Evolutionary conservation across 2,329 filamentous ascomycete species (phyloP).

Genomic region (Rugonectria rugulosa): DNA sequence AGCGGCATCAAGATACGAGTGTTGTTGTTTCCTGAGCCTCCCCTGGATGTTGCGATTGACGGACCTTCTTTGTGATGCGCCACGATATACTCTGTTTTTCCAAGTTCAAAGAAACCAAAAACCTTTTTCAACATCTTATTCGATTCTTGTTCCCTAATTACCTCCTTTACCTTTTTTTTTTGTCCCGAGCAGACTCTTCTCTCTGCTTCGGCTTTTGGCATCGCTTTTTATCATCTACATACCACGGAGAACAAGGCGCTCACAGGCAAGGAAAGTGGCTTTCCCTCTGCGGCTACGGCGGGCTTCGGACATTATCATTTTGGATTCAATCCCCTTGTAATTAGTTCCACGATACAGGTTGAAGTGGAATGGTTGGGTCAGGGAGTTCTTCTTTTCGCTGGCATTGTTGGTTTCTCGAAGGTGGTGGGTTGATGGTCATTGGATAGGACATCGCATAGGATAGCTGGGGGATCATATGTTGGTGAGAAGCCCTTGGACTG

Average conservation of each 20-base stretch:
- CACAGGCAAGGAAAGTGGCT: neutral
- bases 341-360: too few species aligned
- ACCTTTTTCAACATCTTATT: neutral
- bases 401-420: too few species aligned
- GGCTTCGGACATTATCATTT: neutral
- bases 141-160: neutral
- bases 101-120: too few species aligned
- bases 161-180: neutral
- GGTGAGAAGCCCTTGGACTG: too few species aligned
- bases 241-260: slow-evolving; percentile 6
- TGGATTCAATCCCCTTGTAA: neutral
- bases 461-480: too few species aligned
- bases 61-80: slow-evolving; percentile 6
- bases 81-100: slow-evolving; percentile 10
- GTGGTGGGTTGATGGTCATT: too few species aligned
- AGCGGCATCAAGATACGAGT: too few species aligned
- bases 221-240: slow-evolving; percentile 6
- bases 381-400: too few species aligned
- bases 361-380: too few species aligned
- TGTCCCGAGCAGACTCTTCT: neutral
- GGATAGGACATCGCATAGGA: too few species aligned
- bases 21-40: neutral
- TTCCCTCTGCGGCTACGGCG: neutral
- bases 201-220: neutral
- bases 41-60: too few species aligned